Base-by-base conservation (phyloP, 805 yeast species). In the Myxozyma vanderwaltii region DNA sequence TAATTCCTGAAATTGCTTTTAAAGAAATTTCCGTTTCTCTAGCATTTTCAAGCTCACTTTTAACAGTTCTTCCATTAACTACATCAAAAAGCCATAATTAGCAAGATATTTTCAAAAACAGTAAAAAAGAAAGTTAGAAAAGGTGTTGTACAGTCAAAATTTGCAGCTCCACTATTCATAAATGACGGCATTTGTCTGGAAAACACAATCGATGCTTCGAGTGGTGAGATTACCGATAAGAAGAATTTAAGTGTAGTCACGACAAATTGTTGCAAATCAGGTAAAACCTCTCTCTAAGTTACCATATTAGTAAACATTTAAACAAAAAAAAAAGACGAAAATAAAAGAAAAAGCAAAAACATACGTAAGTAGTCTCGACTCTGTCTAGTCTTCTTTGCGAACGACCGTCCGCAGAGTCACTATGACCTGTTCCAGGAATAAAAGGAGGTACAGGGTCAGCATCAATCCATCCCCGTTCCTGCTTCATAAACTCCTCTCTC, bases 401-500 rank as follows among this genome's bases (percentile, higher is more conserved):
- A 38, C 21, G 10, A 4, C 10, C 15, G 17, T 21, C 27, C 27
- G 56, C 46, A 31, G 48, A 23, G 3, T 21, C 35, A 23, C n/a
- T 21, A 26, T 21, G 4, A 29, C 10, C 15, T 1, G 13, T 35
- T 15, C 8, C 29, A 21, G 29, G 3, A 6, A 24, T 23, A 36
- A 12, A 6, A 2, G 41, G 33, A 27, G 51, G 51, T 13, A 48
- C 43, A 13, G 51, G 33, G 23, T 48, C 41, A 35, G 50, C 39
- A 19, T 63, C 62, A 3, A 63, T 48, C 83, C 83, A 81, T 0
- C 91, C 91, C 51, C 90, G 75, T 66, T 91, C 96, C 61, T 86
- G 86, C 46, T 77, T 74, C 81, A 88, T 85, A 64, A 89, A 89
- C 21, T 77, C 71, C 58, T 86, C 87, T 54, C 91, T 77, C 59